Evolutionary conservation across 495 filamentous ascomycete species (phyloP).

Genomic region (Lophiostoma macrostomum): DNA sequence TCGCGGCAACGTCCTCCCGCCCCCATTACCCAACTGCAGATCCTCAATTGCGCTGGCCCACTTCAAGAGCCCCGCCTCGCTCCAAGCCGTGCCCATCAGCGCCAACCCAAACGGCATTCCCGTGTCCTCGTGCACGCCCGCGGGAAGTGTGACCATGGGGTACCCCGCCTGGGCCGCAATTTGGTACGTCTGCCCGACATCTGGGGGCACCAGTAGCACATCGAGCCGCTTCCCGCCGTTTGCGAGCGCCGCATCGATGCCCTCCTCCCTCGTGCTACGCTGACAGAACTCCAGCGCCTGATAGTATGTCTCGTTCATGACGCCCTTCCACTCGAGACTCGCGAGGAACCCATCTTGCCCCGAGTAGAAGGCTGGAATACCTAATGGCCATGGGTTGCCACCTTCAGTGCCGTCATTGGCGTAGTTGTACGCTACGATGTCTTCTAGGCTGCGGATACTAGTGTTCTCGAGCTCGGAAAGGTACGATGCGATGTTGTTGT

Average conservation of each 20-base stretch:
- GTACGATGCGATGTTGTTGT: conserved; percentile 68
- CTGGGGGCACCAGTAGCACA: conserved; percentile 63
- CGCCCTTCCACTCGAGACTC: conserved; percentile 55
- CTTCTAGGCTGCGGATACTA: conserved; percentile 59
- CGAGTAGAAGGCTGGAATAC: conserved; percentile 61
- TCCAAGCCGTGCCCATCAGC: conserved; percentile 64
- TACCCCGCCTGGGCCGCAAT: conserved; percentile 60
- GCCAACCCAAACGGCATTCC: conserved; percentile 71
- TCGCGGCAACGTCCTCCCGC: conserved; percentile 46
- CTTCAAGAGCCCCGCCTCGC: conserved; percentile 58
- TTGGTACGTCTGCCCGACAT: conserved; percentile 60
- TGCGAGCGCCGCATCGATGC: conserved; percentile 63
- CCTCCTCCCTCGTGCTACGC: conserved; percentile 56
- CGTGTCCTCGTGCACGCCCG: conserved; percentile 49
- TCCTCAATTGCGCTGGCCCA: conserved; percentile 71
- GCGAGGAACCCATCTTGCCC: conserved; percentile 70
- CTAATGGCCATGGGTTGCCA: conserved; percentile 54
- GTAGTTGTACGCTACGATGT: conserved; percentile 64
- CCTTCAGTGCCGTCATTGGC: conserved; percentile 67
- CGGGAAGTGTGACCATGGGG: conserved; percentile 67
- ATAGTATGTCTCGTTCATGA: conserved; percentile 63
- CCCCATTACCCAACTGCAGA: conserved; percentile 45
- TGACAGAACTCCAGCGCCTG: conserved; percentile 62
- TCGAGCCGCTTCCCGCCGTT: conserved; percentile 48
- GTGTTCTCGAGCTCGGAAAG: conserved; percentile 64